Conservation (phyloP, 2,329 filamentous ascomycete genomes). For the Epichloe uncinata region DNA sequence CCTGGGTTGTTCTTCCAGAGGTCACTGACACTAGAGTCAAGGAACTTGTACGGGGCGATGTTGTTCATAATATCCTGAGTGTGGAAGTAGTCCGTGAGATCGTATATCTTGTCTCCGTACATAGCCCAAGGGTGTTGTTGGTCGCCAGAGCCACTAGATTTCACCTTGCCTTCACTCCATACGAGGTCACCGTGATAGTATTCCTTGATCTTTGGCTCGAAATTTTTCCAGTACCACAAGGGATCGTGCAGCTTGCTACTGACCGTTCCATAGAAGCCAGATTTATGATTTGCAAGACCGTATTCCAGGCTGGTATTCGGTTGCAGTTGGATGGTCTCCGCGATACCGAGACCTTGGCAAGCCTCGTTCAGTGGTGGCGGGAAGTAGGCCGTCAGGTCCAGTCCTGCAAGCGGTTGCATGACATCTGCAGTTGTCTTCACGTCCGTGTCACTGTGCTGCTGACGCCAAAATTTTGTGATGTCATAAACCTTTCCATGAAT, state of each 20-base stretch:
- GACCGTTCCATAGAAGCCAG: constrained; percentile 47
- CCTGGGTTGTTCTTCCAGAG: constrained; percentile 66
- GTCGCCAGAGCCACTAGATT: constrained; percentile 50
- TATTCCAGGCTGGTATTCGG: constrained; percentile 51
- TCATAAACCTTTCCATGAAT: constrained; percentile 87
- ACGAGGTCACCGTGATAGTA: constrained; percentile 85
- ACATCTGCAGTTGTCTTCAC: constrained; percentile 44
- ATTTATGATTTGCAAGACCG: constrained; percentile 50
- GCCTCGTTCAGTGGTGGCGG: constrained; percentile 59
- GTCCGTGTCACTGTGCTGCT: constrained; percentile 64
- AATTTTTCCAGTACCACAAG: constrained; percentile 66
- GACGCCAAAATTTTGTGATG: constrained; percentile 73
- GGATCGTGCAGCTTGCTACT: constrained; percentile 44
- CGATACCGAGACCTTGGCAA: constrained; percentile 59
- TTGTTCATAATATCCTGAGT: constrained; percentile 50
- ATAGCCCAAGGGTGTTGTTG: constrained; percentile 63
- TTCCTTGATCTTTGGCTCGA: constrained; percentile 67
- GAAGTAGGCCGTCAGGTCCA: constrained; percentile 77
- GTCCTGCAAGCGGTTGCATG: constrained; percentile 70
- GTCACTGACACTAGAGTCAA: constrained; percentile 53
- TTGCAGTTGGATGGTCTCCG: constrained; percentile 40
- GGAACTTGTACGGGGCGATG: constrained; percentile 49
- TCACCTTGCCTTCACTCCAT: constrained; percentile 45
- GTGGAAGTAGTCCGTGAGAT: constrained; percentile 83
- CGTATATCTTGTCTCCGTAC: constrained; percentile 65